Conservation (phyloP, 179 eudicot species). For the Silene vulgaris region DNA sequence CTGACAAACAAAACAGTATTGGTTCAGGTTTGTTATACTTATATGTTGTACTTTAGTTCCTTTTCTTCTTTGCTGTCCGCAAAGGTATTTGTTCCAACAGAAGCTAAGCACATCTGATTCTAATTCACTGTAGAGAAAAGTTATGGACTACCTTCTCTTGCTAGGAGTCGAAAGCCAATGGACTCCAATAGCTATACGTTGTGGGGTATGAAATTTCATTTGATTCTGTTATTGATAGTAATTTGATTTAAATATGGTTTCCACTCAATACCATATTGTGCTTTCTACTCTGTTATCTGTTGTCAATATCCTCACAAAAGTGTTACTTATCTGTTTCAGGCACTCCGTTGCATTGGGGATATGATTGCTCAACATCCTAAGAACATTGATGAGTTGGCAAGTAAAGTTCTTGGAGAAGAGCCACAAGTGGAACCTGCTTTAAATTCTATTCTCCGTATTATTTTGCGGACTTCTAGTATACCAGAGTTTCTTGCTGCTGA, state of each 20-base stretch:
- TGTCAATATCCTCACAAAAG: slow-evolving; percentile 10
- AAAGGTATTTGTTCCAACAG: background rate
- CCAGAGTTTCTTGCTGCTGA: slow-evolving; percentile 90
- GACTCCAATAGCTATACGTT: slow-evolving; percentile 90
- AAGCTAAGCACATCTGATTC: slow-evolving; percentile 10
- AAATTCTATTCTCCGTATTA: slow-evolving; percentile 71
- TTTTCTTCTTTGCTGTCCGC: background rate
- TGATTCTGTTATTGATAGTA: slow-evolving; percentile 14
- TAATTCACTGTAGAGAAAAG: slow-evolving; percentile 52
- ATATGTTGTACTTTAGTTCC: background rate
- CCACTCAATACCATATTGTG: slow-evolving; percentile 1
- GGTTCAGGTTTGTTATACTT: slow-evolving; percentile 67
- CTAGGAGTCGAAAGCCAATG: slow-evolving; percentile 97
- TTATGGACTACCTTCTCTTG: slow-evolving; percentile 70
- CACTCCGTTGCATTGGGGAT: slow-evolving; percentile 75
- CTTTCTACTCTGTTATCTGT: slow-evolving; percentile 12
- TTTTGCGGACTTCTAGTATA: slow-evolving; percentile 75
- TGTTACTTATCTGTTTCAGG: slow-evolving; percentile 40
- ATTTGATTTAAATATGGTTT: background rate
- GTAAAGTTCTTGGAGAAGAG: slow-evolving; percentile 83
- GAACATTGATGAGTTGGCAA: slow-evolving; percentile 68
- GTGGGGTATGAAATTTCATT: slow-evolving; percentile 51
- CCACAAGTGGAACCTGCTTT: slow-evolving; percentile 73
- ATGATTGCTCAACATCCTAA: slow-evolving; percentile 60
- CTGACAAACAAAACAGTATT: slow-evolving; percentile 75